phyloP scores from a whole-genome alignment of 768 basidiomycete species.

The Leccinum disarticulatum region DNA sequence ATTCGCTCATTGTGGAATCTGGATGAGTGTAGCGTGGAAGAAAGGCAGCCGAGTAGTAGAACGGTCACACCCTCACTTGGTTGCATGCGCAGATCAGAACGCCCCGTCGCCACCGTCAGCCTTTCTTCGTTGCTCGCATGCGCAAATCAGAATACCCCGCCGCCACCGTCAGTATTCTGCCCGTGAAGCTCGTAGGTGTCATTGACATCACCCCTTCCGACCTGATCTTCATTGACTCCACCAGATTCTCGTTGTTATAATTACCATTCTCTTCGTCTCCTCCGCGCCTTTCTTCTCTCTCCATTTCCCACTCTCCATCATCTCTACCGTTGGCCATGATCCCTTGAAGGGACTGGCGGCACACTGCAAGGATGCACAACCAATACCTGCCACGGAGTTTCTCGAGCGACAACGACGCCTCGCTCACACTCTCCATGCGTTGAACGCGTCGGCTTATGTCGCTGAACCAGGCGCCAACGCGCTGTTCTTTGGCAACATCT shows the following conservation, averaged over 20 bases:
- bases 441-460: slow-evolving; percentile 68
- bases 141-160: slow-evolving; percentile 1
- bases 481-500: slow-evolving; percentile 72
- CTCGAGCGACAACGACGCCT: slow-evolving; percentile 53
- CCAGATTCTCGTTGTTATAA: slow-evolving; percentile 16
- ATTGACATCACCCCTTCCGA: neutral
- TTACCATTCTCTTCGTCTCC: slow-evolving; percentile 4
- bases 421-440: slow-evolving; percentile 45
- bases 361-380: slow-evolving; percentile 49
- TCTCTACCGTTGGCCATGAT: neutral
- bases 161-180: neutral
- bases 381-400: slow-evolving; percentile 49
- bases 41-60: neutral
- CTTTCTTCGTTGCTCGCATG: slow-evolving; percentile 7
- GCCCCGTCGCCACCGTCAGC: neutral
- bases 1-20: slow-evolving; percentile 26
- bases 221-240: neutral
- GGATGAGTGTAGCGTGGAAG: neutral
- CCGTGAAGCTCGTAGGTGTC: slow-evolving; percentile 15
- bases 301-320: neutral
- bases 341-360: slow-evolving; percentile 30
- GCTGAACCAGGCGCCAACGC: slow-evolving; percentile 77
- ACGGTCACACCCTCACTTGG: neutral
- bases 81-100: slow-evolving; percentile 11
- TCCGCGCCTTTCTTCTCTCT: slow-evolving; percentile 2